A percentile compares a stretch with the other conserved stretches of the same genome.
phyloP scores from a whole-genome alignment of 371 early-diverging fungal species.

The Batkoa obscura region DNA sequence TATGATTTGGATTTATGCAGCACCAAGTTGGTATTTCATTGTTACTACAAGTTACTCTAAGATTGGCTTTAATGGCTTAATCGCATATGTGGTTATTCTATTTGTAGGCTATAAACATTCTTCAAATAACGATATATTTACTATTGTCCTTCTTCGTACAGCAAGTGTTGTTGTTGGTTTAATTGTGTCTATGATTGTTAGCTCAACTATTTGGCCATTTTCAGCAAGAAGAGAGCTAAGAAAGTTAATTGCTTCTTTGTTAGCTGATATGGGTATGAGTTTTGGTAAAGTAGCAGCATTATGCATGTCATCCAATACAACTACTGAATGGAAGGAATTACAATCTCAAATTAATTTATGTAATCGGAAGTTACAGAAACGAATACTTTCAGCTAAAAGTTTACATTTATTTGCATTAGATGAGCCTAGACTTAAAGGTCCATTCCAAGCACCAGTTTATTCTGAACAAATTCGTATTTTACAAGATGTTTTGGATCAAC shows the following conservation, averaged over 20 bases:
- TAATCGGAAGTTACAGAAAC: neutral
- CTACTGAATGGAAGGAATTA: slow-evolving; percentile 8
- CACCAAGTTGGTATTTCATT: slow-evolving; percentile 3
- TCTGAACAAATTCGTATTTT: slow-evolving; percentile 27
- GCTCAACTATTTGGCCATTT: slow-evolving; percentile 36
- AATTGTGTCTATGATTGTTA: slow-evolving; percentile 23
- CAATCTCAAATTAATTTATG: neutral
- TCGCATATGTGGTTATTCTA: neutral
- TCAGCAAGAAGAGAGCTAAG: slow-evolving; percentile 32
- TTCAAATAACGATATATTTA: too few species aligned
- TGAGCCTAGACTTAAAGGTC: slow-evolving; percentile 34
- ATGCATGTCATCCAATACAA: slow-evolving; percentile 9
- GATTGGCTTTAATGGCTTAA: neutral
- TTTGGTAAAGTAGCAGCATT: slow-evolving; percentile 13
- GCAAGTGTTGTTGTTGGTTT: slow-evolving; percentile 32
- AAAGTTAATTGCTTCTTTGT: slow-evolving; percentile 17
- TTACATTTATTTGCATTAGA: neutral
- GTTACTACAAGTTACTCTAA: neutral
- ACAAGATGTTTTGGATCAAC: slow-evolving; percentile 27
- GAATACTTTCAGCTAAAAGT: neutral
- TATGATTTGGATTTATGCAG: slow-evolving; percentile 4
- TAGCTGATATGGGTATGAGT: slow-evolving; percentile 14
- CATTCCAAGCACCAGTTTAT: slow-evolving; percentile 32
- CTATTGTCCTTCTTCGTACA: slow-evolving; percentile 16
- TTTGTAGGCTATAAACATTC: neutral